Conservation (phyloP, 164 flowering plant genomes). For the Annona cherimola region DNA sequence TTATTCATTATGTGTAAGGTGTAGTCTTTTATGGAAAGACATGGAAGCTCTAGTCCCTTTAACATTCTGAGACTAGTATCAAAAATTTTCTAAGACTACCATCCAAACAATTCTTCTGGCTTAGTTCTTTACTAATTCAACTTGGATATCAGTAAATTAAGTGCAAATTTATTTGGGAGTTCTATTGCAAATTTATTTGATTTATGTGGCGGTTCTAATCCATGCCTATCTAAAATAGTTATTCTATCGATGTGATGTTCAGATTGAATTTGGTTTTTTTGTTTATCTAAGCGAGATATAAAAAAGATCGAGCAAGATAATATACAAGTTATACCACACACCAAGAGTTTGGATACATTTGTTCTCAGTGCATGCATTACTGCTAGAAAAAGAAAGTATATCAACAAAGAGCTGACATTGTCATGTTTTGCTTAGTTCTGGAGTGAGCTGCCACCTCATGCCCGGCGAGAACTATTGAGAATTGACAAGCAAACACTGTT, state of each 20-base stretch:
- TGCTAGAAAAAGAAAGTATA: background rate
- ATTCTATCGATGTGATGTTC: background rate
- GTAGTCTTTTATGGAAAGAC: background rate
- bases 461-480: conserved; percentile 69
- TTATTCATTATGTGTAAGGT: background rate
- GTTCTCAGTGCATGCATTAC: background rate
- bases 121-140: no score
- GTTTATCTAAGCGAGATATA: background rate
- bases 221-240: no score
- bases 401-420: background rate
- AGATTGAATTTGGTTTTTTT: conserved; percentile 1
- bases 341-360: background rate
- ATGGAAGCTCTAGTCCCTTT: no score
- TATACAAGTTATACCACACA: no score
- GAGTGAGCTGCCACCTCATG: conserved; percentile 73
- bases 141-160: background rate
- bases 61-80: no score
- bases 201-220: background rate
- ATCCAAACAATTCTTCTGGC: no score
- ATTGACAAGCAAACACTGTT: conserved; percentile 86
- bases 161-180: background rate
- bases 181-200: background rate
- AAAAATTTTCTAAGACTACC: no score
- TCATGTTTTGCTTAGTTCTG: conserved; percentile 53
- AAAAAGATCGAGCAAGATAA: background rate